Conservation (phyloP, 2,329 filamentous ascomycete genomes). For the Nigrospora osmanthi region DNA sequence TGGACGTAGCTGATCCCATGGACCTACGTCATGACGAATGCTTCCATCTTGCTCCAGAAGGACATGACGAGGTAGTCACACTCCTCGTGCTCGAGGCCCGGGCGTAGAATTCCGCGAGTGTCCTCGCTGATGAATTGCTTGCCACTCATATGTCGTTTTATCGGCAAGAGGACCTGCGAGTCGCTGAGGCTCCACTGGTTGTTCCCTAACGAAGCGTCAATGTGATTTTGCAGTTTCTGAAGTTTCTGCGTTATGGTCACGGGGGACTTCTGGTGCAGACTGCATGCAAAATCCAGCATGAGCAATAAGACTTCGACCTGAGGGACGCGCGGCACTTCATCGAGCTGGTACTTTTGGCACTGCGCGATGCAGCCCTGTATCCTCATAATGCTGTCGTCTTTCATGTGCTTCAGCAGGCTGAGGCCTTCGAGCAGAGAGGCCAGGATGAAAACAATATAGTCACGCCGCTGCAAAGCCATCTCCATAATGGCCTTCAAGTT, state of each 20-base stretch:
- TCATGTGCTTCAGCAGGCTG: constrained; percentile 56
- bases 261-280: constrained; percentile 54
- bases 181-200: constrained; percentile 37
- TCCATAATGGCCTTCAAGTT: constrained; percentile 57
- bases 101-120: constrained; percentile 44
- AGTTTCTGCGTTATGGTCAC: constrained; percentile 53
- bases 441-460: constrained; percentile 57
- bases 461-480: constrained; percentile 51
- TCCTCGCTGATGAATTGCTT: constrained; percentile 47
- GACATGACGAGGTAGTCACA: constrained; percentile 51
- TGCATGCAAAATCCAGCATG: constrained; percentile 63
- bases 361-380: constrained; percentile 69
- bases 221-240: constrained; percentile 48
- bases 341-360: constrained; percentile 62
- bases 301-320: constrained; percentile 60
- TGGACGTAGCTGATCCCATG: neutral
- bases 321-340: constrained; percentile 53
- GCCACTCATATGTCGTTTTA: constrained; percentile 41
- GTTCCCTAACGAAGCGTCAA: constrained; percentile 46
- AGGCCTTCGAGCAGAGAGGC: constrained; percentile 63
- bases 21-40: constrained; percentile 46
- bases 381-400: constrained; percentile 59
- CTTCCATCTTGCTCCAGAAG: constrained; percentile 52
- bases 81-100: constrained; percentile 33
- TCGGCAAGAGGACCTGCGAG: constrained; percentile 45